Evolutionary conservation across 331 rosid genomes (phyloP), one percentile per base, ranked within the genome.

Genomic region (Quercus tomentella): DNA sequence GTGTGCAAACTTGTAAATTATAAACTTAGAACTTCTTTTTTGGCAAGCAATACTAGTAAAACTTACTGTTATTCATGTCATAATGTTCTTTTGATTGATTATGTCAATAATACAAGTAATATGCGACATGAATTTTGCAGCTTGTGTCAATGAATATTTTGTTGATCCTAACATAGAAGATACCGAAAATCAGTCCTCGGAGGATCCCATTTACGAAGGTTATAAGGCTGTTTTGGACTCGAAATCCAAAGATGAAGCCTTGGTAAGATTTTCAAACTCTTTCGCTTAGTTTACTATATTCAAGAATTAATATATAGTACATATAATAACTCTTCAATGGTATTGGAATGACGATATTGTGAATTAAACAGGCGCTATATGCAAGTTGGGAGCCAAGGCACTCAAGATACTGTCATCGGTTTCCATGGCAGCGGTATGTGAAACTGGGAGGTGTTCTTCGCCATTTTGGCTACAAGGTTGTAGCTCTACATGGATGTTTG

Each of bases 331-430:
- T 23, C 1, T 73, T 60, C 61, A 22, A 65, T 68, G 21, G 68
- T 51, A 23, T 35, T 67, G 41, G 14, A 23, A 60, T 65, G 74
- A 21, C 49, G 15, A 25, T 45, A 6, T 76, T 66, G 56, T 71
- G 75, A 72, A 82, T 72, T 80, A 85, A 26, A 51, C 77, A 95
- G 98, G 99, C 99, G 60, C 79, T 90, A 31, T 85, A 92, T 79
- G 96, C 98, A 83, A 95, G 98, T 81, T 95, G 98, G 99, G 99
- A 95, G 82, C 98, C 99, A 11, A 93, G 99, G 82, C 99, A 93
- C 81, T 88, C 97, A 1, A 85, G 91, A 72, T 88, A 94, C 72
- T 95, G 97, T 69, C 83, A 90, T 73, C 89, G 77, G 73, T 83
- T 90, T 76, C 99, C 99, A 74, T 93, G 97, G 87, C 97, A 95